Conservation (phyloP, 2,329 filamentous ascomycete genomes). For the Coleophoma cylindrospora region DNA sequence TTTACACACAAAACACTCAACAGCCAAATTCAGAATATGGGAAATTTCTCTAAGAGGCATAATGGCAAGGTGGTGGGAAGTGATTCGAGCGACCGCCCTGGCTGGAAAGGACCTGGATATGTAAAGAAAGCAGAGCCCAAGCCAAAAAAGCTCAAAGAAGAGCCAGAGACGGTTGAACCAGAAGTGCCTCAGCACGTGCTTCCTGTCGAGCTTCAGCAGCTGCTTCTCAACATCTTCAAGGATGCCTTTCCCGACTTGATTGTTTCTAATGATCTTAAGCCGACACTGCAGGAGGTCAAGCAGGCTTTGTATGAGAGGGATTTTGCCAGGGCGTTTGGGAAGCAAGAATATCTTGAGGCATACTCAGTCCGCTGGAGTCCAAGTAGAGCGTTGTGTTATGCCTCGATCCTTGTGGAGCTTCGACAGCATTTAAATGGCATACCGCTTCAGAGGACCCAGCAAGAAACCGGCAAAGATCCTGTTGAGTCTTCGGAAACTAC, state of each 20-base stretch:
- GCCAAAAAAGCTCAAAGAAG: constrained; percentile 7
- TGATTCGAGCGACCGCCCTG: constrained; percentile 13
- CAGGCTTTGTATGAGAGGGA: constrained; percentile 80
- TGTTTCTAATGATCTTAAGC: constrained; percentile 39
- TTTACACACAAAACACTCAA: background rate
- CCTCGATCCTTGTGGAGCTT: constrained; percentile 42
- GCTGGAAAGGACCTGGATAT: constrained; percentile 22
- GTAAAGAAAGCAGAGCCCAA: constrained; percentile 15
- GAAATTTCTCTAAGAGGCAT: constrained; percentile 15
- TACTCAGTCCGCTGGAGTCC: constrained; percentile 93
- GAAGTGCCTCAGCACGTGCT: constrained; percentile 19
- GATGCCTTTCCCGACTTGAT: constrained; percentile 53
- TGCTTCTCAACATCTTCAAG: constrained; percentile 68
- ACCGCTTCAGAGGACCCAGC: background rate
- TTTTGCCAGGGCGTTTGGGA: constrained; percentile 74
- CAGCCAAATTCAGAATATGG: constrained; percentile 10
- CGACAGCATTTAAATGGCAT: constrained; percentile 11
- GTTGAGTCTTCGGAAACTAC: background rate
- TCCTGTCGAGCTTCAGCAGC: constrained; percentile 56
- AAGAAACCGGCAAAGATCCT: background rate
- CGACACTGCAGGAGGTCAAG: constrained; percentile 76
- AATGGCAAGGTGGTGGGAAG: constrained; percentile 21
- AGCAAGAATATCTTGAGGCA: constrained; percentile 65
- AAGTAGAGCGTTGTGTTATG: constrained; percentile 76
- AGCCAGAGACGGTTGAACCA: constrained; percentile 3